Percentiles rank a stretch among this genome's conserved stretches.
Evolutionary conservation across 2,329 filamentous ascomycete species (phyloP).

Genomic region (Colletotrichum sublineola): DNA sequence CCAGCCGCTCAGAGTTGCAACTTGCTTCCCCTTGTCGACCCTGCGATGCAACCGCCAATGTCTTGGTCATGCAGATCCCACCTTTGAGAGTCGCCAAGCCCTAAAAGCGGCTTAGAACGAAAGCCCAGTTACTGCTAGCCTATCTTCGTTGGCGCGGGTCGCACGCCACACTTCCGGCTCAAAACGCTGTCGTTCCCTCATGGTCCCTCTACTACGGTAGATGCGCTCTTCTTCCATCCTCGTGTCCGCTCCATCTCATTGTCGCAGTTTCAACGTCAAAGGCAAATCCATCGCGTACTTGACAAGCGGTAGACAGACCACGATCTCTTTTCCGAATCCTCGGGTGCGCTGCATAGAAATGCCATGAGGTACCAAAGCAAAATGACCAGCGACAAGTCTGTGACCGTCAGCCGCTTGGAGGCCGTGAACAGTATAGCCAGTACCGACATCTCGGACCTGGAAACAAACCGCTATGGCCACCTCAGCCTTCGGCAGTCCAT

Average conservation of each 20-base stretch:
- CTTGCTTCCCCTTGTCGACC: conserved; percentile 22
- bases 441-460: conserved; percentile 21
- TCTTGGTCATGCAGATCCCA: conserved; percentile 30
- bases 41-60: conserved; percentile 32
- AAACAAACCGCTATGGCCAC: conserved; percentile 40
- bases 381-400: conserved; percentile 30
- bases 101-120: conserved; percentile 32
- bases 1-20: conserved; percentile 12
- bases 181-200: conserved; percentile 30
- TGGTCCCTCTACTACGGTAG: conserved; percentile 6
- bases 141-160: background rate
- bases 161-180: conserved; percentile 16
- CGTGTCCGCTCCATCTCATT: background rate
- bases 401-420: conserved; percentile 11
- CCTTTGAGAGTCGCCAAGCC: conserved; percentile 30
- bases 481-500: conserved; percentile 46
- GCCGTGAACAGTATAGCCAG: conserved; percentile 28
- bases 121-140: conserved; percentile 10
- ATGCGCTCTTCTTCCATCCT: conserved; percentile 5
- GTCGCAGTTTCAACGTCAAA: background rate
- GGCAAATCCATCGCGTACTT: conserved; percentile 3
- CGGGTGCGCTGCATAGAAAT: conserved; percentile 18
- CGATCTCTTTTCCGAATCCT: background rate
- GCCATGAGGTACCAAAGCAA: conserved; percentile 18
- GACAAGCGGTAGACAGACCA: background rate